Conservation (phyloP, 345 rosid genomes). For the Cardamine occulta region DNA sequence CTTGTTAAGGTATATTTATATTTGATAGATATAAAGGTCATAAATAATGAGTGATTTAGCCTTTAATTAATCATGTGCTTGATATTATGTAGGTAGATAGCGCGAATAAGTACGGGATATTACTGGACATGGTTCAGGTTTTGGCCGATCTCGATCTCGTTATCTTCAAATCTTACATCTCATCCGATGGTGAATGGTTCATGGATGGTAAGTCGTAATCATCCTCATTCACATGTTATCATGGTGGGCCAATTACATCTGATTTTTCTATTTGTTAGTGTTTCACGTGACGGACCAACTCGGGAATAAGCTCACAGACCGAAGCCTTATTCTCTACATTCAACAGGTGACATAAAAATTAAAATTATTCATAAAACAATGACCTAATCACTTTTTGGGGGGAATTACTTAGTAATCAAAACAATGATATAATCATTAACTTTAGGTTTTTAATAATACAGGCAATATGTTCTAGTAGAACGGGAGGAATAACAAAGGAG, state of each 20-base stretch:
- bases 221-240: conserved; percentile 29
- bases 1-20: conserved; percentile 72
- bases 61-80: not conserved
- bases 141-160: conserved; percentile 95
- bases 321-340: conserved; percentile 62
- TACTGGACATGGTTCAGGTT: conserved; percentile 93
- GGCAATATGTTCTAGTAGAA: conserved; percentile 67
- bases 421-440: not conserved
- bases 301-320: conserved; percentile 70
- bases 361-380: not conserved
- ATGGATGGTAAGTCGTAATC: conserved; percentile 79
- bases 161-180: conserved; percentile 89
- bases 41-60: not conserved
- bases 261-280: conserved; percentile 48
- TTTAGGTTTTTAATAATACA: conserved; percentile 24
- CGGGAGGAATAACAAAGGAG: conserved; percentile 51
- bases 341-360: conserved; percentile 52
- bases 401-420: not conserved
- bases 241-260: conserved; percentile 34
- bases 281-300: conserved; percentile 85
- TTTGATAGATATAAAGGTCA: not conserved
- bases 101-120: conserved; percentile 84
- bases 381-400: not conserved
- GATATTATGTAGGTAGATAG: conserved; percentile 81
- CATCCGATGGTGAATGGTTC: conserved; percentile 96